Evolutionary conservation across 139 green algal species (phyloP).

Genomic region (Choricystis sp.): DNA sequence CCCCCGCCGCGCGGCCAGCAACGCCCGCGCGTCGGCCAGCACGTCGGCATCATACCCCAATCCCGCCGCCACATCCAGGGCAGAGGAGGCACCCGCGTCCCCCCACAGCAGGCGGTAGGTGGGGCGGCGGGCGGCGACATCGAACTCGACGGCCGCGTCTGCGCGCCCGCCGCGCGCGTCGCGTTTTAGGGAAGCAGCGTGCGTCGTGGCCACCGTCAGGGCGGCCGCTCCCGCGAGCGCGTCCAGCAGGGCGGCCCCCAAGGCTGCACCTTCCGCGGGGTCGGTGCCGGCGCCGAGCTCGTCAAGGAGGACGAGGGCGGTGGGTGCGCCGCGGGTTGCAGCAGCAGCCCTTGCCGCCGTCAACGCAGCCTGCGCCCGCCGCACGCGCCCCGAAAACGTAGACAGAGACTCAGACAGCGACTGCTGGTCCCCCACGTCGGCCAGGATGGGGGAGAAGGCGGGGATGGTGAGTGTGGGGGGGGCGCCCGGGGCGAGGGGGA

Average conservation of each 20-base stretch:
- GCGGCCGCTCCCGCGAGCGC: slow-evolving; percentile 16
- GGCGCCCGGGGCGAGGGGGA: slow-evolving; percentile 19
- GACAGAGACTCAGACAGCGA: slow-evolving; percentile 51
- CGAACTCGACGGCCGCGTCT: slow-evolving; percentile 44
- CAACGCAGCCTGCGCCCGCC: slow-evolving; percentile 26
- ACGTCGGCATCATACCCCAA: slow-evolving; percentile 32
- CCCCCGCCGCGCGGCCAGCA: slow-evolving; percentile 10
- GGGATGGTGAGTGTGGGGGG: slow-evolving; percentile 1
- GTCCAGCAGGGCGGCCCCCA: slow-evolving; percentile 42
- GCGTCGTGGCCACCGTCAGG: slow-evolving; percentile 43
- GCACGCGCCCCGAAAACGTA: slow-evolving; percentile 60
- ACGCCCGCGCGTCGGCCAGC: slow-evolving; percentile 22
- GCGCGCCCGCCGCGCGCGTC: not conserved
- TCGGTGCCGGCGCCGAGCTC: slow-evolving; percentile 64
- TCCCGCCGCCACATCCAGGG: slow-evolving; percentile 30
- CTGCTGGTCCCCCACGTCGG: slow-evolving; percentile 66
- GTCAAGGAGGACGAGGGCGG: slow-evolving; percentile 61
- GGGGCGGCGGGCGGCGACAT: slow-evolving; percentile 30
- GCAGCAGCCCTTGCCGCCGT: slow-evolving; percentile 5
- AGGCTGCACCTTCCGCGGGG: slow-evolving; percentile 50
- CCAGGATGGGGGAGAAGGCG: slow-evolving; percentile 40
- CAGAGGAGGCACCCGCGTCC: slow-evolving; percentile 24
- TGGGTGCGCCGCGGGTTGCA: too few relatives aligned
- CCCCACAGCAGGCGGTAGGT: slow-evolving; percentile 48
- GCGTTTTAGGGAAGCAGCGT: slow-evolving; percentile 42